Evolutionary conservation across 2,329 filamentous ascomycete species (phyloP).

Genomic region (Scytalidium lignicola): DNA sequence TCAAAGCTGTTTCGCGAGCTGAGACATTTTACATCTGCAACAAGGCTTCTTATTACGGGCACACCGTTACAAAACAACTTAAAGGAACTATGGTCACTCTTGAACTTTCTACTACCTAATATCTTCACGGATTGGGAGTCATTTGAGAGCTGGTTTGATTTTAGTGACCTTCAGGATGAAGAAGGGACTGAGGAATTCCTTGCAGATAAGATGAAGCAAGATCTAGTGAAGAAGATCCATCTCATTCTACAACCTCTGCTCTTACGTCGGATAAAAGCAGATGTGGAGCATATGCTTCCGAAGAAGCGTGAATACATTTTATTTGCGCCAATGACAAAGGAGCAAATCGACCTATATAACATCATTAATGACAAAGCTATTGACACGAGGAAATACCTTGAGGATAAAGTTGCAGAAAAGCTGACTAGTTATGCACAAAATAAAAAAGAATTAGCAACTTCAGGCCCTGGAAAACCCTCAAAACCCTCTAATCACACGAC

Average conservation of each 20-base stretch:
- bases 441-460: constrained; percentile 7
- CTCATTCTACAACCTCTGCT: constrained; percentile 89
- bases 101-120: constrained; percentile 88
- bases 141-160: constrained; percentile 96
- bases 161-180: constrained; percentile 84
- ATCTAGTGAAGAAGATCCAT: constrained; percentile 82
- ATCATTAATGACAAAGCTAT: constrained; percentile 51
- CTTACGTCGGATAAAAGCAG: constrained; percentile 81
- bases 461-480: no score
- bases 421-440: constrained; percentile 40
- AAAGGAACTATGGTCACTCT: constrained; percentile 86
- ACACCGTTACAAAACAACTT: constrained; percentile 96
- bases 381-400: constrained; percentile 70
- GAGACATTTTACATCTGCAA: constrained; percentile 83
- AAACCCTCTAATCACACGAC: no score
- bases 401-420: constrained; percentile 68
- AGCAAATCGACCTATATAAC: constrained; percentile 86
- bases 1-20: constrained; percentile 87
- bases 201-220: constrained; percentile 70
- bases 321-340: constrained; percentile 84
- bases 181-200: constrained; percentile 73
- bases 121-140: constrained; percentile 92
- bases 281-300: constrained; percentile 86
- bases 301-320: constrained; percentile 96
- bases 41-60: constrained; percentile 86